phyloP scores from a whole-genome alignment of 257 asterid species.

The Nyctanthes arbortristis region DNA sequence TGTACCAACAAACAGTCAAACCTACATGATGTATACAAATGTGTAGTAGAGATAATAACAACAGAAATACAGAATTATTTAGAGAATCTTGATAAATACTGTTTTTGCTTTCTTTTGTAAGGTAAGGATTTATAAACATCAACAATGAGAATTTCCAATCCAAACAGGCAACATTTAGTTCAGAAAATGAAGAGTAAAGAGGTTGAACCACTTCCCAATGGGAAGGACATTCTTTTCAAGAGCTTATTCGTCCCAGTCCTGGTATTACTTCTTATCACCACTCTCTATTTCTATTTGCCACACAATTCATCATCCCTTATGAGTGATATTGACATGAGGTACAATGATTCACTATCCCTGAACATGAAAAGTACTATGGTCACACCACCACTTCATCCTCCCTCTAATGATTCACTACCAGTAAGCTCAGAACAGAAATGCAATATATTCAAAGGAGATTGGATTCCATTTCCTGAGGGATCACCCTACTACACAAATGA shows the following conservation, averaged over 20 bases:
- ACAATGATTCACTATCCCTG: background rate
- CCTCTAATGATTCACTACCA: background rate
- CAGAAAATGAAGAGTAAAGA: slow-evolving; percentile 2
- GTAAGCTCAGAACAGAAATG: slow-evolving; percentile 1
- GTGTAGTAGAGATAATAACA: background rate
- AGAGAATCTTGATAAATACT: background rate
- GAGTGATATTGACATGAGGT: slow-evolving; percentile 1
- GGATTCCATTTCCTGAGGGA: slow-evolving; percentile 33
- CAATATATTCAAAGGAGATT: slow-evolving; percentile 25
- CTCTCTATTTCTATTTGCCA: slow-evolving; percentile 1
- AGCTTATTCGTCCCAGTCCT: background rate
- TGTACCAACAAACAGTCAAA: background rate
- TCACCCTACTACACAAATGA: slow-evolving; percentile 37
- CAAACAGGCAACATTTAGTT: background rate
- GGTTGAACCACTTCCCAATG: background rate
- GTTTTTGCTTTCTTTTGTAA: background rate
- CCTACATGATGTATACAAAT: background rate
- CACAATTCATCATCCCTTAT: background rate
- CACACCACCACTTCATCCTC: background rate
- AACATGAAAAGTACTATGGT: background rate
- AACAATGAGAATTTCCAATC: background rate
- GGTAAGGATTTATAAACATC: background rate
- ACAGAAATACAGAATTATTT: background rate
- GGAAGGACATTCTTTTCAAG: background rate
- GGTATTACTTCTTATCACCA: background rate